Evolutionary conservation across 305 asterid genomes (phyloP).

Genomic region (Fraxinus dipetala): DNA sequence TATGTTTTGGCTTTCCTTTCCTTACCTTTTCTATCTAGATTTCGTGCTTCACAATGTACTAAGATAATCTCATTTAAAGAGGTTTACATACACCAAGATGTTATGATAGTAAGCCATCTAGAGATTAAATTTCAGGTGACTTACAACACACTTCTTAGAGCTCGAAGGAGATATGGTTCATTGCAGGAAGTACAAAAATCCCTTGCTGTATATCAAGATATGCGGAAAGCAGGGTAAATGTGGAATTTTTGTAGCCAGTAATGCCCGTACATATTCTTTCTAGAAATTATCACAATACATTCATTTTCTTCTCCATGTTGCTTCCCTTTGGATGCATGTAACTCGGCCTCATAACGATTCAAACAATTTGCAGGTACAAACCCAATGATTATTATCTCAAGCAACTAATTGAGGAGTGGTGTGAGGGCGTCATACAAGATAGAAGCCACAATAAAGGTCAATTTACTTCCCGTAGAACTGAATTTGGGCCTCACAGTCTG

Average conservation of each 20-base stretch:
- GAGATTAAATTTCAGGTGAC: constrained; percentile 61
- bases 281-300: constrained; percentile 2
- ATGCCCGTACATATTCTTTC: constrained; percentile 13
- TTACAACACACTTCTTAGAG: constrained; percentile 82
- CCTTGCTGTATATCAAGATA: constrained; percentile 78
- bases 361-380: constrained; percentile 59
- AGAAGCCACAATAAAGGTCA: constrained; percentile 31
- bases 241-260: constrained; percentile 6
- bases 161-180: constrained; percentile 76
- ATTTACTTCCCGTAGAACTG: constrained; percentile 31
- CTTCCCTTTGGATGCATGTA: constrained; percentile 6
- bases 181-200: constrained; percentile 80
- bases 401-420: constrained; percentile 95
- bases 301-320: not conserved
- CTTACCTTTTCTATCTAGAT: not conserved
- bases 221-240: constrained; percentile 92
- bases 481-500: constrained; percentile 52
- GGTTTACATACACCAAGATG: not conserved
- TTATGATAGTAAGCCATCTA: constrained; percentile 17
- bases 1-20: not conserved
- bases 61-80: constrained; percentile 1
- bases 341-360: not conserved
- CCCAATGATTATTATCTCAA: constrained; percentile 85
- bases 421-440: constrained; percentile 82
- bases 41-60: not conserved